These are phyloP conservation scores for Coniochaeta prunicola DNA, from an alignment of 2,329 filamentous ascomycete genomes.

Conservation along the genomic window DNA sequence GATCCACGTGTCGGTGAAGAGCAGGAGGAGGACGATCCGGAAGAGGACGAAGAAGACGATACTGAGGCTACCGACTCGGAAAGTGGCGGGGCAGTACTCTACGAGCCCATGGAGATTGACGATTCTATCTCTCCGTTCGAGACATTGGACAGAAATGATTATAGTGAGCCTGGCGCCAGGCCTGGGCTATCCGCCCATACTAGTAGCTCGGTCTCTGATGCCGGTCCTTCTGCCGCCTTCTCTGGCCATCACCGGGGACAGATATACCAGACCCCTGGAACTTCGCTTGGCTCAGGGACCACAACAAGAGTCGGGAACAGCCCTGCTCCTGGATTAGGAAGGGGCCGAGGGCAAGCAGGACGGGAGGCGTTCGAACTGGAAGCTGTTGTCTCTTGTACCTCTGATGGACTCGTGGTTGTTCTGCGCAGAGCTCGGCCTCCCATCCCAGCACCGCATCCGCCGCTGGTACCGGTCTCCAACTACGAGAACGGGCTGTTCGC, in stretches of 20 bases:
- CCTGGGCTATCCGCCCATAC: not conserved
- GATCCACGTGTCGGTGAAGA: constrained; percentile 59
- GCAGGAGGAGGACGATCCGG: constrained; percentile 31
- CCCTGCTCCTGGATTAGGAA: not conserved
- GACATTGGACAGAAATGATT: not conserved
- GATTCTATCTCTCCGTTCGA: not conserved
- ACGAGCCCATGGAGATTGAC: constrained; percentile 11
- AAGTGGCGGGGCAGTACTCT: constrained; percentile 22
- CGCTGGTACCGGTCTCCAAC: constrained; percentile 34
- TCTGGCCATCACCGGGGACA: not conserved
- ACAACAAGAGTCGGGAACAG: not conserved
- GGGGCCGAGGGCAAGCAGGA: constrained; percentile 12
- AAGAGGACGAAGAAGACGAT: constrained; percentile 37
- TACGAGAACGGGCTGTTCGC: constrained; percentile 63
- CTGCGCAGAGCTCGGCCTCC: constrained; percentile 66
- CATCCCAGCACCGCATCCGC: constrained; percentile 51
- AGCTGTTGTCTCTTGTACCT: constrained; percentile 86
- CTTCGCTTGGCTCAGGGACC: constrained; percentile 1
- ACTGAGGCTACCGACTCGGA: constrained; percentile 15
- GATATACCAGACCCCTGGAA: constrained; percentile 12
- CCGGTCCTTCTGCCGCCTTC: not conserved
- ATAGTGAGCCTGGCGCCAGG: not conserved
- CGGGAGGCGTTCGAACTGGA: constrained; percentile 60
- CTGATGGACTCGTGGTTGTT: constrained; percentile 78
- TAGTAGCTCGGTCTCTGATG: not conserved